Evolutionary conservation across 495 filamentous ascomycete species (phyloP).

Genomic region (Paragyromitra xinjiangensis): DNA sequence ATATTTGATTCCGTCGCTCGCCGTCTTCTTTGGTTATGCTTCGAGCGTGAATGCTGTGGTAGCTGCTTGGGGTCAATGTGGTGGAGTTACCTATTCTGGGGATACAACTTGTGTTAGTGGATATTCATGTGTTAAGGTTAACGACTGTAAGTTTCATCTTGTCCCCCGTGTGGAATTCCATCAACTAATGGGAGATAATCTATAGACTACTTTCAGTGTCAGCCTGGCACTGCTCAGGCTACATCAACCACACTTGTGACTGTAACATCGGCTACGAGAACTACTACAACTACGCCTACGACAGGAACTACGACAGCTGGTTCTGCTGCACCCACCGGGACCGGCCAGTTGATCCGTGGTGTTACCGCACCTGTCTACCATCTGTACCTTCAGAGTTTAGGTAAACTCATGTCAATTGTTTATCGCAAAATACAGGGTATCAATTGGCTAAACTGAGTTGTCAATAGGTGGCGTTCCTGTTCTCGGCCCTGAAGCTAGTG

Average conservation of each 20-base stretch:
- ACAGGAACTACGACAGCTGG: not conserved
- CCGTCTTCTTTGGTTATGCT: constrained; percentile 18
- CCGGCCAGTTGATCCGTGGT: constrained; percentile 45
- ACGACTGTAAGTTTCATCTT: constrained; percentile 47
- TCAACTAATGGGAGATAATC: not conserved
- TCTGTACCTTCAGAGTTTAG: constrained; percentile 37
- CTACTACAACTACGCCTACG: constrained; percentile 7
- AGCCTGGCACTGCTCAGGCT: constrained; percentile 15
- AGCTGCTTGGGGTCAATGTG: constrained; percentile 49
- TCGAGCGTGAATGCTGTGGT: constrained; percentile 13
- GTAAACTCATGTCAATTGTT: constrained; percentile 47
- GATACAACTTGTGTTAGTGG: constrained; percentile 50
- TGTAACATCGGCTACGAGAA: not conserved
- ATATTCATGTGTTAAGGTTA: constrained; percentile 48
- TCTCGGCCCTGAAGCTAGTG: constrained; percentile 62
- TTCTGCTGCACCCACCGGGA: constrained; percentile 26
- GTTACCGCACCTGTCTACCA: constrained; percentile 47
- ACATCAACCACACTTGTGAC: constrained; percentile 1
- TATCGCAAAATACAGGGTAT: not conserved
- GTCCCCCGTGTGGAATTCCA: not conserved
- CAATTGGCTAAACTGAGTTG: not conserved
- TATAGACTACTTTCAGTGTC: constrained; percentile 51
- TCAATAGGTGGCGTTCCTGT: constrained; percentile 58
- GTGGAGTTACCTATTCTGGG: constrained; percentile 47
- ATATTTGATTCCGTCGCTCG: constrained; percentile 30